Conservation (phyloP, 2,329 filamentous ascomycete species). For the Amphichorda felina region DNA sequence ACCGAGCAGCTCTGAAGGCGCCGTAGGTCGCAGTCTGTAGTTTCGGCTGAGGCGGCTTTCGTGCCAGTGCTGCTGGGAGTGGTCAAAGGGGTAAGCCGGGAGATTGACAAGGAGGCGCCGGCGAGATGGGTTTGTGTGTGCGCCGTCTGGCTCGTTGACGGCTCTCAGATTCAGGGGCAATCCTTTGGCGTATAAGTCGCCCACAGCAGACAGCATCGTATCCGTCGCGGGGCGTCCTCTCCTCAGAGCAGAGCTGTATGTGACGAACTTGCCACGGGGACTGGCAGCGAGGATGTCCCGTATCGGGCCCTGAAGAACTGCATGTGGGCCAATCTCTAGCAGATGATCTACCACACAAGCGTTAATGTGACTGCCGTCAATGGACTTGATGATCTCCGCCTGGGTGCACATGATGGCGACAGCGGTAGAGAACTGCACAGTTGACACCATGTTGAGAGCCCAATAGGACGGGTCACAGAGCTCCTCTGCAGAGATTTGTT, state of each 20-base stretch:
- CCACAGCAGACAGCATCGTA: background rate
- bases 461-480: conserved; percentile 4
- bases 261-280: conserved; percentile 1
- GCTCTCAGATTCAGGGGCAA: background rate
- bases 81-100: conserved; percentile 5
- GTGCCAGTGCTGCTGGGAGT: background rate
- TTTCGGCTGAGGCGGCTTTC: background rate
- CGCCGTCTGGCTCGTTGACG: background rate
- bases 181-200: conserved; percentile 4
- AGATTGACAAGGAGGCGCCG: background rate
- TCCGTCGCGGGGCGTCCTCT: background rate
- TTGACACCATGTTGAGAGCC: conserved; percentile 5
- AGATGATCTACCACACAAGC: background rate
- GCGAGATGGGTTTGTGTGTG: background rate
- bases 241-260: background rate
- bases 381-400: background rate
- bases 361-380: background rate
- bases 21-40: background rate
- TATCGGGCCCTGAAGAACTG: conserved; percentile 20
- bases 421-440: conserved; percentile 2
- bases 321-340: conserved; percentile 9
- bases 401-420: conserved; percentile 1
- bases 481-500: background rate
- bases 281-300: conserved; percentile 12
- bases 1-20: background rate